Evolutionary conservation across 306 rosid species (phyloP).

Genomic region (Medicago arabica): DNA sequence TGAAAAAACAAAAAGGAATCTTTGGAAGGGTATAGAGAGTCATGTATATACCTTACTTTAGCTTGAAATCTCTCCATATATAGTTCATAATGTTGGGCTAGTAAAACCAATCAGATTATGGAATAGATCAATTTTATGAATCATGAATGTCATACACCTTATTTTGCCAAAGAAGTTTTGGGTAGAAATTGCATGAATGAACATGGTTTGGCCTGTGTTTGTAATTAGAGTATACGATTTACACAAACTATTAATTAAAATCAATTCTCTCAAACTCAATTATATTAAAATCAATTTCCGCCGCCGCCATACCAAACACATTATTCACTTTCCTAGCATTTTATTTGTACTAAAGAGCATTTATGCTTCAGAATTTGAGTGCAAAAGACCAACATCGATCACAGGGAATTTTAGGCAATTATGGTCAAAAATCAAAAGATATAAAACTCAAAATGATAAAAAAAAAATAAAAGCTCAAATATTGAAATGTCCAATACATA

Average conservation of each 20-base stretch:
- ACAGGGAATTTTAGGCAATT: too few species aligned
- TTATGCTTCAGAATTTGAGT: neutral
- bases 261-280: too few species aligned
- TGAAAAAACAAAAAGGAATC: slow-evolving; percentile 71
- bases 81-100: neutral
- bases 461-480: neutral
- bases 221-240: neutral
- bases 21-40: slow-evolving; percentile 7
- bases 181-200: neutral
- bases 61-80: neutral
- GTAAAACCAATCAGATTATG: neutral
- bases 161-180: neutral
- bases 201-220: neutral
- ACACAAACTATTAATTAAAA: too few species aligned
- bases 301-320: too few species aligned
- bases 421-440: neutral
- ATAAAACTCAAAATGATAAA: neutral
- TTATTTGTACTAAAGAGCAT: neutral
- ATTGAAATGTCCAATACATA: slow-evolving; percentile 11
- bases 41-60: slow-evolving; percentile 13
- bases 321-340: neutral
- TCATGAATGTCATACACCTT: neutral
- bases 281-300: too few species aligned
- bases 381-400: neutral
- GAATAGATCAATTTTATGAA: neutral